Conservation (phyloP, 2,329 filamentous ascomycete genomes). For the Penicillium polonicum region DNA sequence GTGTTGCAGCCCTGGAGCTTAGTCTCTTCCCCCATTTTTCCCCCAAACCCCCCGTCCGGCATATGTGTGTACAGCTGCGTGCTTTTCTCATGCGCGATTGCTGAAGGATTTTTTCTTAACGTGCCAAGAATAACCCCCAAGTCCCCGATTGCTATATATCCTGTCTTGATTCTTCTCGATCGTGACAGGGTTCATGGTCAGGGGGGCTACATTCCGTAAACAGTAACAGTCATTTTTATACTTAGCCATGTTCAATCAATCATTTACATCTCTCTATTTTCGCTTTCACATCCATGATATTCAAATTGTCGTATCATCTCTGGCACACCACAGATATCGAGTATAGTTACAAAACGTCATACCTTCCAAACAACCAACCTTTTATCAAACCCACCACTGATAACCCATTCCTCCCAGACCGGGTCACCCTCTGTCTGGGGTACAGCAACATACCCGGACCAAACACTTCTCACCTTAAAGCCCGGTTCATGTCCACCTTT, state of each 20-base stretch:
- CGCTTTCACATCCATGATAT: background rate
- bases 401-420: conserved; percentile 51
- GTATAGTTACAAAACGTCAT: background rate
- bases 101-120: conserved; percentile 63
- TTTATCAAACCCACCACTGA: conserved; percentile 66
- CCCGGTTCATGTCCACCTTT: conserved; percentile 55
- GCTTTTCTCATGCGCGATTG: conserved; percentile 59
- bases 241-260: background rate
- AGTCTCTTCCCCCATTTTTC: conserved; percentile 3
- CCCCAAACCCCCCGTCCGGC: conserved; percentile 41
- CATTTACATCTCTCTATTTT: background rate
- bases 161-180: conserved; percentile 38
- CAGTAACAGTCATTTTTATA: conserved; percentile 15
- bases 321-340: background rate
- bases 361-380: conserved; percentile 57
- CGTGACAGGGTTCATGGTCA: conserved; percentile 49
- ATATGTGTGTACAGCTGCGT: conserved; percentile 72
- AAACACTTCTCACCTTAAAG: conserved; percentile 59
- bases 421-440: conserved; percentile 23
- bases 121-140: conserved; percentile 59
- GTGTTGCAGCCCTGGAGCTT: conserved; percentile 14
- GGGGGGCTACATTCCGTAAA: conserved; percentile 44
- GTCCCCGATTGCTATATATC: conserved; percentile 51
- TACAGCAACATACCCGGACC: conserved; percentile 49
- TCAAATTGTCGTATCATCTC: too few relatives aligned